Conservation (phyloP, 768 basidiomycete genomes). For the Mycena filopes region DNA sequence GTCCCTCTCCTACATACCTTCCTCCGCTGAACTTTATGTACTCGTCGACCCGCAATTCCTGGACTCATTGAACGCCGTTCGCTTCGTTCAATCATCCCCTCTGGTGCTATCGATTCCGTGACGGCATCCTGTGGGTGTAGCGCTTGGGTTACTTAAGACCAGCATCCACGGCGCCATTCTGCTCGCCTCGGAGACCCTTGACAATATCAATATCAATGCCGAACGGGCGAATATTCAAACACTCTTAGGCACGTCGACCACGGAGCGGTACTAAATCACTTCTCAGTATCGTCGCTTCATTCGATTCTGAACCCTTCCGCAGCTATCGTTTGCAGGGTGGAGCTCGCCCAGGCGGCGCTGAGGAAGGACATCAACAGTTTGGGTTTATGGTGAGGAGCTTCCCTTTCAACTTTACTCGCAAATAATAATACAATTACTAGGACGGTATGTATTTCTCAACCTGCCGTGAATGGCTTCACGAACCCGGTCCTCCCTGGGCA, state of each 20-base stretch:
- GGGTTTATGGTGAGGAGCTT: constrained; percentile 33
- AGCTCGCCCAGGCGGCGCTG: constrained; percentile 39
- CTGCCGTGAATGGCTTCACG: constrained; percentile 34
- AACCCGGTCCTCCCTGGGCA: constrained; percentile 33
- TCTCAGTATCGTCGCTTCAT: background rate
- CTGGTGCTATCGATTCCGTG: too few species aligned
- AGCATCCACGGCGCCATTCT: constrained; percentile 37
- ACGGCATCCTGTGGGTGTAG: too few species aligned
- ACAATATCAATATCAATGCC: constrained; percentile 32
- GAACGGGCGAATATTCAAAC: constrained; percentile 34
- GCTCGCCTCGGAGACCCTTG: constrained; percentile 37
- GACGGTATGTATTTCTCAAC: constrained; percentile 39
- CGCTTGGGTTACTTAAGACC: too few species aligned
- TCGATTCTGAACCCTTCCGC: background rate
- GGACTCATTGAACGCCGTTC: too few species aligned
- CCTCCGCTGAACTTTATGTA: too few species aligned
- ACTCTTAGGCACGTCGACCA: constrained; percentile 32
- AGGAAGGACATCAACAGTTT: constrained; percentile 43
- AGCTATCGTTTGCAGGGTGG: constrained; percentile 34
- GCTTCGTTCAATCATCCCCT: too few species aligned
- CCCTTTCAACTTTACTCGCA: background rate
- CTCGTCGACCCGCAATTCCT: too few species aligned
- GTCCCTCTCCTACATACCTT: too few species aligned
- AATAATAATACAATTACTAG: background rate
- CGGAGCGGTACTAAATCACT: constrained; percentile 26